phyloP scores from a whole-genome alignment of 352 stramenopile species.

The Phytophthora lateralis region DNA sequence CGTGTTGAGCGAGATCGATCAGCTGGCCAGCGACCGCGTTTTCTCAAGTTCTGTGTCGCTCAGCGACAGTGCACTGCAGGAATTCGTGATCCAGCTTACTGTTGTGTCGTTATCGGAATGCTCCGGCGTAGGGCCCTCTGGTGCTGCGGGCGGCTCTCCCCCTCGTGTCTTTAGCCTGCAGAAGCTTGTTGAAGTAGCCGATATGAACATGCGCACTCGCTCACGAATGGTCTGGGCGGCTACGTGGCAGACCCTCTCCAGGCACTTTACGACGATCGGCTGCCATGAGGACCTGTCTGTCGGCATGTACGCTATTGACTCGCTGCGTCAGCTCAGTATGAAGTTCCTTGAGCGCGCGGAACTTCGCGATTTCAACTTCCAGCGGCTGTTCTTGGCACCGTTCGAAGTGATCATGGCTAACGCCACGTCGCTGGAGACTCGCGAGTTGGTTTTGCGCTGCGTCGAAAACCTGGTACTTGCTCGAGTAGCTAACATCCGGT shows the following conservation, averaged over 20 bases:
- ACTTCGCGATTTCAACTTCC: conserved; percentile 99
- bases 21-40: conserved; percentile 89
- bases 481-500: conserved; percentile 88
- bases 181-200: conserved; percentile 99
- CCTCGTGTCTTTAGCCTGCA: conserved; percentile 99
- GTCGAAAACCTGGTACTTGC: conserved; percentile 93
- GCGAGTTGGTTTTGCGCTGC: conserved; percentile 91
- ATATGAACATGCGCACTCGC: conserved; percentile 99
- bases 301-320: conserved; percentile 99
- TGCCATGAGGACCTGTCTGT: conserved; percentile 96
- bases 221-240: conserved; percentile 97
- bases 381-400: conserved; percentile 97
- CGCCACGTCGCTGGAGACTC: conserved; percentile 80
- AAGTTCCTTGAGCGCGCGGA: conserved; percentile 99
- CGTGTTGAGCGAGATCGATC: conserved; percentile 87
- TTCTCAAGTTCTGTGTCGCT: conserved; percentile 90
- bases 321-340: conserved; percentile 98
- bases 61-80: conserved; percentile 73
- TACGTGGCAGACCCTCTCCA: conserved; percentile 96
- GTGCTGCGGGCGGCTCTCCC: conserved; percentile 48
- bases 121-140: conserved; percentile 46
- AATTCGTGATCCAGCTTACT: conserved; percentile 92
- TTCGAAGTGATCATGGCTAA: conserved; percentile 96
- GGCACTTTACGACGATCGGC: conserved; percentile 98
- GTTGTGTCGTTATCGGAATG: conserved; percentile 93